Evolutionary conservation across 345 rosid species (phyloP).

Genomic region (Pistacia atlantica): DNA sequence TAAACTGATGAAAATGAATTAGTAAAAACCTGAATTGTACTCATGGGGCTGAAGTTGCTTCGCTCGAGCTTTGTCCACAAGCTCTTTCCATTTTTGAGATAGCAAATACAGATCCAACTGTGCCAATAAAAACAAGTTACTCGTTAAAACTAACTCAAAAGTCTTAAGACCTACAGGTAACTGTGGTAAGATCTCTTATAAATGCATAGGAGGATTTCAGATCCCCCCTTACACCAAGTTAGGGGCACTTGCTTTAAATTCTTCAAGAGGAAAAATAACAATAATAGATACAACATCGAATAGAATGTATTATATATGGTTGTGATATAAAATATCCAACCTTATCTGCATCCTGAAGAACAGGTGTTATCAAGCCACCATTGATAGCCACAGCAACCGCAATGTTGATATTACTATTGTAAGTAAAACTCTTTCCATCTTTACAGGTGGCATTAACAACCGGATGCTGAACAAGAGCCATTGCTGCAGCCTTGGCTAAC

Average conservation of each 20-base stretch:
- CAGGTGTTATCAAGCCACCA: slow-evolving; percentile 96
- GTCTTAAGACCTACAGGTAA: background rate
- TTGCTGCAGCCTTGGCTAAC: slow-evolving; percentile 91
- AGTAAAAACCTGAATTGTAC: slow-evolving; percentile 76
- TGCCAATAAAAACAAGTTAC: slow-evolving; percentile 23
- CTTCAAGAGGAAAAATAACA: no score
- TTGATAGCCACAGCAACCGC: slow-evolving; percentile 95
- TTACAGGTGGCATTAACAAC: slow-evolving; percentile 89
- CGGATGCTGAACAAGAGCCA: slow-evolving; percentile 92
- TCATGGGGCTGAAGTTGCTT: slow-evolving; percentile 96
- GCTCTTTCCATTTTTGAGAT: slow-evolving; percentile 95
- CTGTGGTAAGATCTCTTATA: no score
- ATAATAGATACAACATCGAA: no score
- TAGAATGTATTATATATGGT: no score
- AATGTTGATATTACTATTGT: slow-evolving; percentile 72
- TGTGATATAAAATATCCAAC: slow-evolving; percentile 31
- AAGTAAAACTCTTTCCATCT: slow-evolving; percentile 81
- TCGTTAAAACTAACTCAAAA: background rate
- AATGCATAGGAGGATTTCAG: no score
- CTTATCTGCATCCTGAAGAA: slow-evolving; percentile 96
- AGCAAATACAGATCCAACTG: slow-evolving; percentile 88
- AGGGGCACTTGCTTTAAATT: no score
- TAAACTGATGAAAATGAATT: background rate
- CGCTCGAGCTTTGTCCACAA: slow-evolving; percentile 83
- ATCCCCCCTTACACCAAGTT: no score